A percentile compares a stretch with the other conserved stretches of the same genome.
Evolutionary conservation across 257 asterid species (phyloP).

Genomic region (Scutellaria baicalensis): DNA sequence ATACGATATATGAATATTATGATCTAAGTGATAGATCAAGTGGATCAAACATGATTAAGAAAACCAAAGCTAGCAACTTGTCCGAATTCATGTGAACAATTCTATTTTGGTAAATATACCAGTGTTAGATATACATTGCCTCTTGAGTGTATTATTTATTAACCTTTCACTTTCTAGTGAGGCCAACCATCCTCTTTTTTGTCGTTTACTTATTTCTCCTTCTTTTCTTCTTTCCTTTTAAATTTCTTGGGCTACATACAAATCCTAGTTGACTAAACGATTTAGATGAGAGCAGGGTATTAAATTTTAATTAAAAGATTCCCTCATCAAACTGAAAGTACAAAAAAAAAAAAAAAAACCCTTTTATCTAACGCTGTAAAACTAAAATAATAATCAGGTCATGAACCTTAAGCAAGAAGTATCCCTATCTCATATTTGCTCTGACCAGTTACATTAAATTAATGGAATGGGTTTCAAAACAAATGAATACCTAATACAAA

Average conservation of each 20-base stretch:
- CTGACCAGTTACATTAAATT: too few relatives aligned
- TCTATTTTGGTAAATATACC: too few relatives aligned
- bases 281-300: too few relatives aligned
- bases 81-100: too few relatives aligned
- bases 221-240: not conserved
- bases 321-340: not conserved
- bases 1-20: too few relatives aligned
- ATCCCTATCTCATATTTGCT: constrained; percentile 3
- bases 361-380: not conserved
- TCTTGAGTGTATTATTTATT: not conserved
- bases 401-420: constrained; percentile 8
- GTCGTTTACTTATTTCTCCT: not conserved
- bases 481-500: too few relatives aligned
- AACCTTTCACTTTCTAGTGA: constrained; percentile 20
- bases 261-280: too few relatives aligned
- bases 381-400: not conserved
- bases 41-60: too few relatives aligned
- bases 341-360: not conserved
- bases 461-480: too few relatives aligned
- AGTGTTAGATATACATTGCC: not conserved
- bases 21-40: too few relatives aligned
- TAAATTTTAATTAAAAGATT: too few relatives aligned
- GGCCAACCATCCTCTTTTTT: not conserved
- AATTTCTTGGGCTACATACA: not conserved
- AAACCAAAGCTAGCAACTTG: too few relatives aligned